Base-by-base conservation (phyloP, 1,284 basidiomycete genomes). In the Microbotryum intermedium region DNA sequence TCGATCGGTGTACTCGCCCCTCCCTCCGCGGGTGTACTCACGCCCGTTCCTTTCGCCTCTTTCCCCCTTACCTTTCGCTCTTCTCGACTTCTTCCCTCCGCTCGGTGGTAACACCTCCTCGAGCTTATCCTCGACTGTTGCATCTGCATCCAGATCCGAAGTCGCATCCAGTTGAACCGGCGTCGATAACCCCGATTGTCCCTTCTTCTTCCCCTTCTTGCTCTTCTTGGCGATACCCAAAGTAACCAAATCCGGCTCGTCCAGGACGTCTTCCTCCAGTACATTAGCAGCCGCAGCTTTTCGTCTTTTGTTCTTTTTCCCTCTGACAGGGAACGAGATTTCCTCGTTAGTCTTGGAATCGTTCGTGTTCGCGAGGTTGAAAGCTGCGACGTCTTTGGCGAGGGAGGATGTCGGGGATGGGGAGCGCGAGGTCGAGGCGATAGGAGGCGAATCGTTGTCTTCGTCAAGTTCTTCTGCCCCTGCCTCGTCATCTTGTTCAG, bases 291-390 rank as follows among this genome's bases (percentile, higher is more conserved):
- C 28, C 11, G 54, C 58, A 16, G 48, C 52, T 25, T 34, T 60
- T 50, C 28, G 20, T 29, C 21, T 50, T 28, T 23, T 26, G 16
- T n/a, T 28, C 25, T 11, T 42, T 26, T 26, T 60, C 50, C 18
- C n/a, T 42, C 57, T 29, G 1, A 48, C 8, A 30, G 11, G 34
- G 10, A 34, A 29, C 8, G 47, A 23, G 13, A 16, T 64, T 39
- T 59, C 63, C 4, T 66, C 62, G 58, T 70, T 60, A 64, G 71
- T 70, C 60, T 69, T 52, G 60, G 71, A 44, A 65, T 67, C 58
- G 61, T 69, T 10, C 9, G 39, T n/a, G 13, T 20, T 26, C 18
- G 43, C 16, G 18, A 53, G 21, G 34, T 50, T 29, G 34, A 59
- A 52, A 11, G 25, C 20, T 1, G 60, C 61, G 30, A 66, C 61